phyloP scores from a whole-genome alignment of 2,329 filamentous ascomycete genomes.

The Cladosporium halotolerans region DNA sequence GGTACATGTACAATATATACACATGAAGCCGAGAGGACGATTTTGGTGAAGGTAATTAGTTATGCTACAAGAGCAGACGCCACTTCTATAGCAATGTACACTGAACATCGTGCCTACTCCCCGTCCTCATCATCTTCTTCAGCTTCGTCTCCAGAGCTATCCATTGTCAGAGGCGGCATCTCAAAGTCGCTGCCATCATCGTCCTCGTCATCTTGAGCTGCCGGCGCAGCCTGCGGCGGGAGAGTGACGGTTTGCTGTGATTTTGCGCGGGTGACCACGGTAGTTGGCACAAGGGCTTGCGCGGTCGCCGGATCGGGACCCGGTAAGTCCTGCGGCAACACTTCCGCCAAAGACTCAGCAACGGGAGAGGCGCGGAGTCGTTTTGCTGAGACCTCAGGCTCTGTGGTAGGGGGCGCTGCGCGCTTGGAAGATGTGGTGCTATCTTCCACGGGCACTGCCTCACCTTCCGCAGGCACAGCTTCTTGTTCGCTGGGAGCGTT shows the following conservation, averaged over 20 bases:
- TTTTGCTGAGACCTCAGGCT: slow-evolving; percentile 14
- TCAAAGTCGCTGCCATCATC: slow-evolving; percentile 33
- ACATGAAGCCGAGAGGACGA: too few relatives aligned
- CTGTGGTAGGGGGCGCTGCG: slow-evolving; percentile 9
- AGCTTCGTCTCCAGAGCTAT: slow-evolving; percentile 26
- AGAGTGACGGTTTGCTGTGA: slow-evolving; percentile 1
- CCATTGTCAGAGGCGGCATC: slow-evolving; percentile 30
- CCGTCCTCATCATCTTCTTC: slow-evolving; percentile 15
- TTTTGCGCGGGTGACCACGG: slow-evolving; percentile 11
- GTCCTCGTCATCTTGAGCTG: slow-evolving; percentile 9
- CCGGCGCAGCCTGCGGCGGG: slow-evolving; percentile 8
- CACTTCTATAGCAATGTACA: too few relatives aligned
- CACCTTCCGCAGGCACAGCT: neutral
- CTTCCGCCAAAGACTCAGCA: slow-evolving; percentile 7
- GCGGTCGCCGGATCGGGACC: slow-evolving; percentile 13
- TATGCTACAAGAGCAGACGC: too few relatives aligned
- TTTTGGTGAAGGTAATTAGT: too few relatives aligned
- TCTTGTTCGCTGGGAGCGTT: neutral
- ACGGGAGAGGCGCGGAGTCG: slow-evolving; percentile 19
- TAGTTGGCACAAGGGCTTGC: slow-evolving; percentile 1
- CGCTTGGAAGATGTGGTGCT: slow-evolving; percentile 1
- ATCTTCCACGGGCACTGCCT: neutral
- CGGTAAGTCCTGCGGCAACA: slow-evolving; percentile 5
- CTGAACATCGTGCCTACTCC: neutral
- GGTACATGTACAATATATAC: too few relatives aligned